Evolutionary conservation across 208 protist species (phyloP).

Genomic region (Herpetomonas tarakana): DNA sequence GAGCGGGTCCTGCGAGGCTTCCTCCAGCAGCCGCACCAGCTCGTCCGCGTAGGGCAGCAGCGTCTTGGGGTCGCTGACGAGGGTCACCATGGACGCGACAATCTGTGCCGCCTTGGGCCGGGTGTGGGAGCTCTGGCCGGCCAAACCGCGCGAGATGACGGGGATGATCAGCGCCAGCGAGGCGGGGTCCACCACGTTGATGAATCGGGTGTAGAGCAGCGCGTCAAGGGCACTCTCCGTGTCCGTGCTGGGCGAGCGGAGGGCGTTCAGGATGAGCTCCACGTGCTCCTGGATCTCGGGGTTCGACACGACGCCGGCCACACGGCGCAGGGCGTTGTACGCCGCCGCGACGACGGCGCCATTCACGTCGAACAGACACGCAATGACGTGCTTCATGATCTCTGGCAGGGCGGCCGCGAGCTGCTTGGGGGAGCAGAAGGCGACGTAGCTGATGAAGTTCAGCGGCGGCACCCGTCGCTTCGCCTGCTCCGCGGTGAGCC

Average conservation of each 20-base stretch:
- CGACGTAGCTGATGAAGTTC: conserved; percentile 91
- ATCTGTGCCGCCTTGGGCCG: conserved; percentile 93
- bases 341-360: conserved; percentile 75
- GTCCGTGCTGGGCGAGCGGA: conserved; percentile 86
- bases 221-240: conserved; percentile 89
- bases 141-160: conserved; percentile 82
- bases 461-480: conserved; percentile 84
- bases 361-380: conserved; percentile 90
- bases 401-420: conserved; percentile 84
- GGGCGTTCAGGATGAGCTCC: conserved; percentile 82
- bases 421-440: conserved; percentile 91
- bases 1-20: conserved; percentile 80
- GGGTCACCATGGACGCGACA: conserved; percentile 83
- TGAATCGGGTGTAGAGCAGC: conserved; percentile 92
- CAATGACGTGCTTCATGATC: conserved; percentile 88
- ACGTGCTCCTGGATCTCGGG: conserved; percentile 91
- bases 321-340: conserved; percentile 77
- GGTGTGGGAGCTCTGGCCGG: conserved; percentile 56
- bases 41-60: conserved; percentile 86
- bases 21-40: conserved; percentile 82
- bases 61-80: conserved; percentile 80
- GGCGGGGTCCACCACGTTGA: conserved; percentile 89
- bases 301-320: conserved; percentile 90
- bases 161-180: conserved; percentile 93
- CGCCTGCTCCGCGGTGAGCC: conserved; percentile 57